Conservation (phyloP, 441 rosid species). For the Croton laevigatus region DNA sequence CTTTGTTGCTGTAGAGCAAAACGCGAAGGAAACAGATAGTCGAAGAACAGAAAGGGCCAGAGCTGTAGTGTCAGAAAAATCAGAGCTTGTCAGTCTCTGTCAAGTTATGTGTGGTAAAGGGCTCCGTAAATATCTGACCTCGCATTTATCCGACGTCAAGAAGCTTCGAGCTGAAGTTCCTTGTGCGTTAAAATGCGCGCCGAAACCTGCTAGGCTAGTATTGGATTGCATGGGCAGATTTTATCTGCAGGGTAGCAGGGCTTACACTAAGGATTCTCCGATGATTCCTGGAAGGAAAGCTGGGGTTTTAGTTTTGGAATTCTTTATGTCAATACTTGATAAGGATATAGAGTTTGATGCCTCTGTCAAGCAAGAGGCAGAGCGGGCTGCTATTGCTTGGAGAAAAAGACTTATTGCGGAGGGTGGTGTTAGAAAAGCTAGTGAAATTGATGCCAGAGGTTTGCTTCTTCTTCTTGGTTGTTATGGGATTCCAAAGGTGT, state of each 20-base stretch:
- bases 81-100: slow-evolving; percentile 41
- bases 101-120: slow-evolving; percentile 48
- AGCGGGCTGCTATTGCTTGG: slow-evolving; percentile 56
- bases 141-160: slow-evolving; percentile 32
- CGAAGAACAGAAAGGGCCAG: neutral
- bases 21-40: neutral
- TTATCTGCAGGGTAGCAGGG: slow-evolving; percentile 53
- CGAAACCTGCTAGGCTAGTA: slow-evolving; percentile 59
- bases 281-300: slow-evolving; percentile 53
- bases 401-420: slow-evolving; percentile 57
- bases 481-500: slow-evolving; percentile 61
- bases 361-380: slow-evolving; percentile 32
- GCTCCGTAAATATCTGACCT: slow-evolving; percentile 49
- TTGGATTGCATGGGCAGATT: slow-evolving; percentile 69
- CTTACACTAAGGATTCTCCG: slow-evolving; percentile 45
- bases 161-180: slow-evolving; percentile 51
- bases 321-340: slow-evolving; percentile 37
- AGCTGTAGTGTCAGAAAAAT: slow-evolving; percentile 12
- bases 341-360: slow-evolving; percentile 3
- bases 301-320: slow-evolving; percentile 54
- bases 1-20: slow-evolving; percentile 1
- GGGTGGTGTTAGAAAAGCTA: slow-evolving; percentile 51
- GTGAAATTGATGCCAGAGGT: slow-evolving; percentile 57
- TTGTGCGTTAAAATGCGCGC: slow-evolving; percentile 44
- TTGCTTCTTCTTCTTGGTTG: slow-evolving; percentile 61